Conservation (phyloP, 1,139 yeast genomes). For the Candida freyschussii region DNA sequence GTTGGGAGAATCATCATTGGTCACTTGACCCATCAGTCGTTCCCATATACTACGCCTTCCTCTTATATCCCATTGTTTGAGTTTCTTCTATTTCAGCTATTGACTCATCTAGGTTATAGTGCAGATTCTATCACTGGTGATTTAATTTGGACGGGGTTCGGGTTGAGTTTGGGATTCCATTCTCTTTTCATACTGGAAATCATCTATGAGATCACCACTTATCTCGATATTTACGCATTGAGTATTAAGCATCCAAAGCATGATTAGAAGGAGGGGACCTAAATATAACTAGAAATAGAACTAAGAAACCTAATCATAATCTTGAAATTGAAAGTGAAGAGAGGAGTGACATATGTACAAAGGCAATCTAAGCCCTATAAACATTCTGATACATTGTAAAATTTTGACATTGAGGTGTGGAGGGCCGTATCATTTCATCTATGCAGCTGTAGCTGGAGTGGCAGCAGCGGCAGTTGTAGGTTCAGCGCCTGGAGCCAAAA, state of each 20-base stretch:
- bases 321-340: neutral
- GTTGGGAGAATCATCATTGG: slow-evolving; percentile 90
- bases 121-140: slow-evolving; percentile 38
- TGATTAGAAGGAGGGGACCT: too few relatives aligned
- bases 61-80: slow-evolving; percentile 63
- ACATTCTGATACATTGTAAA: too few relatives aligned
- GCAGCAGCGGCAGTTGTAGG: slow-evolving; percentile 34
- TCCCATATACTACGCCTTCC: slow-evolving; percentile 71
- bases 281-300: slow-evolving; percentile 1
- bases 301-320: slow-evolving; percentile 5
- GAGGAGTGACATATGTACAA: neutral
- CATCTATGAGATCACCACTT: slow-evolving; percentile 75
- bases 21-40: slow-evolving; percentile 74
- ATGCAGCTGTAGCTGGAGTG: slow-evolving; percentile 20
- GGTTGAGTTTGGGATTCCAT: slow-evolving; percentile 72
- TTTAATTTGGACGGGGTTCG: slow-evolving; percentile 69
- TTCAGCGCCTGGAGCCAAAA: slow-evolving; percentile 72
- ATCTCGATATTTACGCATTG: slow-evolving; percentile 80
- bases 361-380: neutral
- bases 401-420: neutral
- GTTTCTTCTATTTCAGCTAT: slow-evolving; percentile 35
- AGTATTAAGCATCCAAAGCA: slow-evolving; percentile 75
- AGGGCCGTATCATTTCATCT: slow-evolving; percentile 1
- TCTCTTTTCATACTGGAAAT: slow-evolving; percentile 77
- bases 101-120: slow-evolving; percentile 38